Base-by-base conservation (phyloP, 331 rosid genomes). In the Pyrus hybrid region DNA sequence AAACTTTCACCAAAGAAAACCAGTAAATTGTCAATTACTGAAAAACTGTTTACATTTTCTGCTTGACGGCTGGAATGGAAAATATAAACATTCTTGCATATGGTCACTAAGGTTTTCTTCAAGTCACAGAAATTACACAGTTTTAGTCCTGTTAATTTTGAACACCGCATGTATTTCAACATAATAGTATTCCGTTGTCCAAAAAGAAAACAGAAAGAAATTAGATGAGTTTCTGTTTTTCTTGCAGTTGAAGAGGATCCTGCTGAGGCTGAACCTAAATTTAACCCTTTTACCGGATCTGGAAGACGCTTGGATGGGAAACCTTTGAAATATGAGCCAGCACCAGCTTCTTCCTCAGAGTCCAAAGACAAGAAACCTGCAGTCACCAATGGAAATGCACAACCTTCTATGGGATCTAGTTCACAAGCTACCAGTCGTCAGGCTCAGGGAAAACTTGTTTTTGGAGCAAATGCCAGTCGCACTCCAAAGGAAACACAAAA, bases 391-490 rank as follows among this genome's bases (percentile, higher is more conserved):
- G n/a, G n/a, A n/a, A n/a, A n/a, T n/a, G n/a, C n/a, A n/a, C n/a
- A n/a, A n/a, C n/a, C n/a, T n/a, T n/a, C n/a, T n/a, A n/a, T n/a
- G n/a, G n/a, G n/a, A n/a, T n/a, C n/a, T n/a, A n/a, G n/a, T n/a
- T n/a, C n/a, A n/a, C n/a, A n/a, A n/a, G 63, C 81, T 30, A 71
- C 71, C 67, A 84, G 80, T 82, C 81, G 78, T 63, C 97, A 86
- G 84, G 61, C 99, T 71, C 96, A 89, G 80, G 96, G 97, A 70
- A 94, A 95, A 88, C 93, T 95, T 51, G 99, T 95, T 47, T 95
- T 95, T 68, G 99, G 99, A 57, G 83, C 92, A 76, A 88, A 80
- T 81, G 88, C 82, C 18, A 86, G 74, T 83, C 95, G 90, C 25
- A 17, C 75, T 53, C 71, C 86, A 35, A 92, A 87, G 80, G 97